A percentile compares a stretch with the other conserved stretches of the same genome.
Evolutionary conservation across 495 filamentous ascomycete species (phyloP).

Genomic region (Hypoxylon fragiforme): DNA sequence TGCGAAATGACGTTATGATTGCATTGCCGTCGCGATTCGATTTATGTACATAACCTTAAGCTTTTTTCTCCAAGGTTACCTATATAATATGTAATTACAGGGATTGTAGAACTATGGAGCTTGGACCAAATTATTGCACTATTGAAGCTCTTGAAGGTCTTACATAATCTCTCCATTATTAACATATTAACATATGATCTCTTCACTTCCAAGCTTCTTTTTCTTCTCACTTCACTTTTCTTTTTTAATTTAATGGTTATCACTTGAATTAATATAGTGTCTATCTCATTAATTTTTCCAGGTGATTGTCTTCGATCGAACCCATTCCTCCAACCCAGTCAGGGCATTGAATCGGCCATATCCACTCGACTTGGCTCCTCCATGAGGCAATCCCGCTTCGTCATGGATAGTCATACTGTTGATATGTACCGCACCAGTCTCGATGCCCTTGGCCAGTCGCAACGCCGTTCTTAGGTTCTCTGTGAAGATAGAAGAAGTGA

Average conservation of each 20-base stretch:
- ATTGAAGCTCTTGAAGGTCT: too few species aligned
- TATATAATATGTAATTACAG: background rate
- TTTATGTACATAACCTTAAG: background rate
- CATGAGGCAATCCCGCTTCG: slow-evolving; percentile 76
- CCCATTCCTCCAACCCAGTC: slow-evolving; percentile 69
- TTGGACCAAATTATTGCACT: too few species aligned
- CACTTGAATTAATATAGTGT: too few species aligned
- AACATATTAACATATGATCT: too few species aligned
- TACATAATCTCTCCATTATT: too few species aligned
- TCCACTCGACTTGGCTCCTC: slow-evolving; percentile 83
- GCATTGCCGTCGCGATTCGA: slow-evolving; percentile 2
- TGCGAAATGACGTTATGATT: slow-evolving; percentile 29
- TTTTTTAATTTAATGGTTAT: too few species aligned
- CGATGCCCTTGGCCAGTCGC: slow-evolving; percentile 71
- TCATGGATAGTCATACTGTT: slow-evolving; percentile 87
- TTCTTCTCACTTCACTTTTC: too few species aligned
- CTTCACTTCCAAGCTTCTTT: too few species aligned
- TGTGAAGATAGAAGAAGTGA: slow-evolving; percentile 86
- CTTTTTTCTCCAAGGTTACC: slow-evolving; percentile 1
- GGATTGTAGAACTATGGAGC: too few species aligned
- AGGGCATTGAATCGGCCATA: slow-evolving; percentile 66
- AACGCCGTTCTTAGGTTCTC: slow-evolving; percentile 74
- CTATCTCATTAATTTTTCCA: slow-evolving; percentile 51
- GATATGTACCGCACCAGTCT: slow-evolving; percentile 87
- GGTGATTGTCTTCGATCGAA: slow-evolving; percentile 83